Evolutionary conservation across 148 eudicot species (phyloP).

Genomic region (Suaeda aralocaspica): DNA sequence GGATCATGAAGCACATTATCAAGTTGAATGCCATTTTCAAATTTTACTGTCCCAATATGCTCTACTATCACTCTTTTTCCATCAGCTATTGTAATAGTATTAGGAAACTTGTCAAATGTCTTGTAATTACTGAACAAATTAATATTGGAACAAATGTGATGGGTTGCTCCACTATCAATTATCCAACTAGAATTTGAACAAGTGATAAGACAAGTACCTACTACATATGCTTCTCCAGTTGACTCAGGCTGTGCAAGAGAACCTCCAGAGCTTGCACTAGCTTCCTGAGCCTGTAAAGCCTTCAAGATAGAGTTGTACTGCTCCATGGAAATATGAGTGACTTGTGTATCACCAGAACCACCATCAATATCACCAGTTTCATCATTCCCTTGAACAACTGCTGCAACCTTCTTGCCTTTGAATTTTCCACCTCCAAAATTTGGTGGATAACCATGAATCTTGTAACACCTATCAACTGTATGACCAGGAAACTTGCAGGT

Average conservation of each 20-base stretch:
- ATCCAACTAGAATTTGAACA: not conserved
- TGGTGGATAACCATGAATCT: not conserved
- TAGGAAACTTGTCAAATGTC: not conserved
- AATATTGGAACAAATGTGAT: not conserved
- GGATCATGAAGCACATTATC: not conserved
- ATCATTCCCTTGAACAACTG: too few species aligned
- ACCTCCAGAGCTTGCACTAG: rapidly evolving
- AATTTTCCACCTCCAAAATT: too few species aligned
- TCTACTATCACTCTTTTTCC: not conserved
- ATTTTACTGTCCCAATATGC: not conserved
- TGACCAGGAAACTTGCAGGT: not conserved
- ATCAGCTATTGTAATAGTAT: not conserved
- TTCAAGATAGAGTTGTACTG: not conserved
- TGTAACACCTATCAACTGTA: too few species aligned
- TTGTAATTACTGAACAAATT: not conserved
- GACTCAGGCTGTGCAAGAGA: not conserved
- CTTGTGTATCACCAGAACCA: not conserved
- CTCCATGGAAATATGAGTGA: not conserved
- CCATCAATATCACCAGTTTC: not conserved
- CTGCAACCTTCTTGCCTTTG: not conserved
- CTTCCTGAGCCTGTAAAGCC: not conserved
- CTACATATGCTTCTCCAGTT: not conserved
- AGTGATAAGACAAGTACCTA: not conserved
- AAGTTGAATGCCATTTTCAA: not conserved
- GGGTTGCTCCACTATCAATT: not conserved